Evolutionary conservation across 2,329 filamentous ascomycete species (phyloP).

Genomic region (Alternaria infectoria): DNA sequence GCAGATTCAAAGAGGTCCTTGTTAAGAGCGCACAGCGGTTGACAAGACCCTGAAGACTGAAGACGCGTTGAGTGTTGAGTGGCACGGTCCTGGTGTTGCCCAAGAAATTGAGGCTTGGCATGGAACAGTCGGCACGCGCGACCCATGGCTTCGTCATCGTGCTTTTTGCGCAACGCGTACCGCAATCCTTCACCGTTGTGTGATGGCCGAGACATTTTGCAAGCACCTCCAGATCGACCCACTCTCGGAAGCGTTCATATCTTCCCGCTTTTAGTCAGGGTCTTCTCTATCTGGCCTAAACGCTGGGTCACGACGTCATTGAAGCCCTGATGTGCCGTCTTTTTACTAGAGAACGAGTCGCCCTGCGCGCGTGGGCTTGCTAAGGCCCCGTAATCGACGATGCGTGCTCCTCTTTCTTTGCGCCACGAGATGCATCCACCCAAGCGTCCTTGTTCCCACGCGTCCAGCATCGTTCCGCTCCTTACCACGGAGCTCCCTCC

Average conservation of each 20-base stretch:
- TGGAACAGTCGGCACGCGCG: background rate
- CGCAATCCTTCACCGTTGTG: background rate
- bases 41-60: background rate
- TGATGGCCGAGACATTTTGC: background rate
- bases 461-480: background rate
- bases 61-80: background rate
- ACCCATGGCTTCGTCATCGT: background rate
- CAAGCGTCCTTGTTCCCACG: background rate
- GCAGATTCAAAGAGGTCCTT: background rate
- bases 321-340: background rate
- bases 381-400: constrained; percentile 4
- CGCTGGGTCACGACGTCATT: constrained; percentile 11
- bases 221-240: constrained; percentile 5
- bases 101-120: constrained; percentile 3
- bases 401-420: background rate
- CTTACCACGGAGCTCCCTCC: background rate
- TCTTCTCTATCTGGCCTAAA: constrained; percentile 3
- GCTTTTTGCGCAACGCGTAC: background rate
- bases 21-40: background rate
- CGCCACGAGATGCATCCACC: constrained; percentile 4
- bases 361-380: background rate
- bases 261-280: constrained; percentile 5
- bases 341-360: background rate
- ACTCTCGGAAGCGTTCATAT: background rate
- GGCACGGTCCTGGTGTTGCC: background rate